Base-by-base conservation (phyloP, 331 rosid genomes). In the Malus hybrid region DNA sequence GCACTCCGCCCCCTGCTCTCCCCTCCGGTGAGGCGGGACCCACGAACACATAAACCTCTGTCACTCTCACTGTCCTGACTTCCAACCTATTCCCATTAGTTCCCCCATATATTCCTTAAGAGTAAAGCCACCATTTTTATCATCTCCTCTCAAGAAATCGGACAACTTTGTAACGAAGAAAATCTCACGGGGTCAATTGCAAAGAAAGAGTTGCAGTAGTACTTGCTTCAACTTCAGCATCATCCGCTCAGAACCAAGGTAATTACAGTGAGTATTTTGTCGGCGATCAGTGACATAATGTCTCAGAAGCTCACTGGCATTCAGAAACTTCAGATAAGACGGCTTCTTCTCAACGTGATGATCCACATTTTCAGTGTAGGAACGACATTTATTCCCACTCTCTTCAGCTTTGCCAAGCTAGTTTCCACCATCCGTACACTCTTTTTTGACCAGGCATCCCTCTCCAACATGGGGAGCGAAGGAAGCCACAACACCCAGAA, bases 221-320 rank as follows among this genome's bases (percentile, higher is more conserved):
- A 91, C 84, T 31, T 94, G 59, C 67, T 78, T 20, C 98, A 94
- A 86, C 97, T 94, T n/a, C 90, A 84, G 72, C 84, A 71, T 31
- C 91, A 91, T 64, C 98, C 98, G 55, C 81, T 93, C 63, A 84
- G 97, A 86, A 94, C 98, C 12, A 94, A 94, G 98, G 87, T 81
- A 42, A 90, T 93, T 78, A 92, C 97, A 6, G 91, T 97, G 0
- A 97, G 91, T 52, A 89, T 87, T 64, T 79, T 94, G 78, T 87
- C 95, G 19, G 99, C 79, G 61, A 83, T 92, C 74, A 92, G 96
- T 44, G 99, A 94, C 36, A 14, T 89, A 27, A 91, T 88, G 65
- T 89, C 99, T 70, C 97, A 94, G 92, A 94, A 90, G 88, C 96
- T 94, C 65, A 88, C 91, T 20, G 97, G 97, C 32, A 90, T 90